A percentile compares a stretch with the other conserved stretches of the same genome.
Evolutionary conservation across 164 flowering plant species (phyloP).

Genomic region (Cinnamomum chago): DNA sequence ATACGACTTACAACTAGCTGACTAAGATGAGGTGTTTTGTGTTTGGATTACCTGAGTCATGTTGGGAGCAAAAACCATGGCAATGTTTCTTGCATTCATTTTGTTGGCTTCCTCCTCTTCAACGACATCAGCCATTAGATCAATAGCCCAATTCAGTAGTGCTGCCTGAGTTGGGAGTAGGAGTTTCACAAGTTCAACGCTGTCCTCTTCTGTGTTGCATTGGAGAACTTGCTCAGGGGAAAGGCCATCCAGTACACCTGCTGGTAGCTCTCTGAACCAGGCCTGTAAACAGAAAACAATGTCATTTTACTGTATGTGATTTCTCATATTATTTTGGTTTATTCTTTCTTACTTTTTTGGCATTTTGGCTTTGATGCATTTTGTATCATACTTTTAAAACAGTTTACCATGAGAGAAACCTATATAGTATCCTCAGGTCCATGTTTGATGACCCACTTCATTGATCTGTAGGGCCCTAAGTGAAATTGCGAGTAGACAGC

Average conservation of each 20-base stretch:
- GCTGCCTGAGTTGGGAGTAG: slow-evolving; percentile 78
- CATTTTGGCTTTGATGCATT: not conserved
- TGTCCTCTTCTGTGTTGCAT: slow-evolving; percentile 81
- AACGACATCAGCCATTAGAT: slow-evolving; percentile 97
- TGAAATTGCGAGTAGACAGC: too few relatives aligned
- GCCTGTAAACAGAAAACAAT: slow-evolving; percentile 36
- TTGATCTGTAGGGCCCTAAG: too few relatives aligned
- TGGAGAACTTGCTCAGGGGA: slow-evolving; percentile 90
- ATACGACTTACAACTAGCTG: too few relatives aligned
- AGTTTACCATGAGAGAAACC: too few relatives aligned
- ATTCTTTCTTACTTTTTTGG: not conserved
- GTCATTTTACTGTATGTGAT: not conserved
- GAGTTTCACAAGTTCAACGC: slow-evolving; percentile 65
- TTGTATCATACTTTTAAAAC: too few relatives aligned
- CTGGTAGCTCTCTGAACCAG: slow-evolving; percentile 95
- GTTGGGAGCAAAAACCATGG: slow-evolving; percentile 93
- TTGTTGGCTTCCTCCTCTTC: slow-evolving; percentile 88
- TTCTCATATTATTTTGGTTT: not conserved
- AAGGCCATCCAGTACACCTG: slow-evolving; percentile 86
- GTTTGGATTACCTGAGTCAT: slow-evolving; percentile 77
- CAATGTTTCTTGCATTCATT: slow-evolving; percentile 94
- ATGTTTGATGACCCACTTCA: too few relatives aligned
- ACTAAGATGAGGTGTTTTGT: not conserved
- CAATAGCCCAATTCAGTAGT: slow-evolving; percentile 81
- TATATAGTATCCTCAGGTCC: too few relatives aligned